Conservation (phyloP, 192 early-diverging fungal genomes). For the Backusella parvicylindrica region DNA sequence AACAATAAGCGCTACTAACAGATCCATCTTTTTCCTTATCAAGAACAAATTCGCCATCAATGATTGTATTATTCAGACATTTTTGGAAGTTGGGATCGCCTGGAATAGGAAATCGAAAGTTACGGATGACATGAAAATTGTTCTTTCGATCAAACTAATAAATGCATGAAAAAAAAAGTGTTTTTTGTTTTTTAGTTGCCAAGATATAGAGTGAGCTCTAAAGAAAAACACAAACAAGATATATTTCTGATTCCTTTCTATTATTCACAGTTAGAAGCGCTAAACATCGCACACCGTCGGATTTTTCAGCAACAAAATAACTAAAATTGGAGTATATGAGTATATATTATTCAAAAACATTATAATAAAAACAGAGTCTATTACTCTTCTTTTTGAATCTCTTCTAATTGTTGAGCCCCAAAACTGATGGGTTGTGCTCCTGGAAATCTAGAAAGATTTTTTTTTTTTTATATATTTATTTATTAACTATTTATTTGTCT, state of each 20-base stretch:
- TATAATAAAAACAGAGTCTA: neutral
- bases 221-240: constrained; percentile 43
- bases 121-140: constrained; percentile 63
- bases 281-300: constrained; percentile 67
- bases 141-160: constrained; percentile 83
- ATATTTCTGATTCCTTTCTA: constrained; percentile 44
- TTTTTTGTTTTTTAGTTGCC: constrained; percentile 10
- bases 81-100: constrained; percentile 22
- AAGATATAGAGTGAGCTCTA: too few species aligned
- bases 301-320: constrained; percentile 83
- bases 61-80: constrained; percentile 69
- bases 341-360: neutral
- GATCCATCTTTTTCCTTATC: constrained; percentile 62
- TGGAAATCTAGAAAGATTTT: constrained; percentile 35
- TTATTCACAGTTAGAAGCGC: constrained; percentile 48
- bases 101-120: constrained; percentile 64
- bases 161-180: neutral
- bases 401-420: constrained; percentile 38
- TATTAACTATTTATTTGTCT: neutral
- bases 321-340: constrained; percentile 20
- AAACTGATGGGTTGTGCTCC: constrained; percentile 72
- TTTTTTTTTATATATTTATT: neutral
- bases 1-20: constrained; percentile 16
- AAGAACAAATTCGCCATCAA: constrained; percentile 91
- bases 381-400: constrained; percentile 61